These are phyloP conservation scores for Rutstroemia sp. DNA, from an alignment of 2,329 filamentous ascomycete genomes.

Conservation along the genomic window DNA sequence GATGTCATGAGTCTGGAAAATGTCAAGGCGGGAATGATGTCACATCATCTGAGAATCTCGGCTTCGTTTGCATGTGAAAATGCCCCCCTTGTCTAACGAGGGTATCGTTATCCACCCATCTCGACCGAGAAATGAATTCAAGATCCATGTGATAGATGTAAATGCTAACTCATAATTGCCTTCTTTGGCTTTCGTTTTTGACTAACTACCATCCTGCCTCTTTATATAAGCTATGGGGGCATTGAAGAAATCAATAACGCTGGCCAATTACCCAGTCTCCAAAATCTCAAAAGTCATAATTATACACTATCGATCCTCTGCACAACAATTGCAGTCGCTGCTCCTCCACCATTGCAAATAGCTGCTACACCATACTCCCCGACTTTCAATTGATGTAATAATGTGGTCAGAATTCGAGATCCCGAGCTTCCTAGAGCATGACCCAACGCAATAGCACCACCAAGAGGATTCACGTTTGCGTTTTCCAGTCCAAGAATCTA, in stretches of 20 bases:
- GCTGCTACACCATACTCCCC: slow-evolving; percentile 93
- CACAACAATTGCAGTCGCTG: slow-evolving; percentile 84
- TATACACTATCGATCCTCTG: slow-evolving; percentile 58
- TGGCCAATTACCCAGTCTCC: background rate
- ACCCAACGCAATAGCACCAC: slow-evolving; percentile 85
- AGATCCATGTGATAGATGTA: background rate
- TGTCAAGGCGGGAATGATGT: background rate
- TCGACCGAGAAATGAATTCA: too few species aligned
- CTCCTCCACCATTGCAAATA: slow-evolving; percentile 95
- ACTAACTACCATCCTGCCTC: too few species aligned
- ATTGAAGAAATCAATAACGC: background rate
- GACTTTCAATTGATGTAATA: slow-evolving; percentile 82
- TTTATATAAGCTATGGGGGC: too few species aligned
- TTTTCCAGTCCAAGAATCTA: slow-evolving; percentile 59
- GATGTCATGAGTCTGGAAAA: too few species aligned
- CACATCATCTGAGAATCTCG: slow-evolving; percentile 3
- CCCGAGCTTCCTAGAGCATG: slow-evolving; percentile 92
- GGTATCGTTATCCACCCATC: background rate
- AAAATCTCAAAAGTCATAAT: background rate
- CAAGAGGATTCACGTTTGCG: slow-evolving; percentile 78
- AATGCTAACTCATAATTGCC: background rate
- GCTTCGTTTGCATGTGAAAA: slow-evolving; percentile 6
- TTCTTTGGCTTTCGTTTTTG: background rate
- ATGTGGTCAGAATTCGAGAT: slow-evolving; percentile 79
- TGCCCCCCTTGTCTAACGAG: background rate